Conservation (phyloP, 1,284 basidiomycete genomes). For the Filobasidium uniguttulatum region DNA sequence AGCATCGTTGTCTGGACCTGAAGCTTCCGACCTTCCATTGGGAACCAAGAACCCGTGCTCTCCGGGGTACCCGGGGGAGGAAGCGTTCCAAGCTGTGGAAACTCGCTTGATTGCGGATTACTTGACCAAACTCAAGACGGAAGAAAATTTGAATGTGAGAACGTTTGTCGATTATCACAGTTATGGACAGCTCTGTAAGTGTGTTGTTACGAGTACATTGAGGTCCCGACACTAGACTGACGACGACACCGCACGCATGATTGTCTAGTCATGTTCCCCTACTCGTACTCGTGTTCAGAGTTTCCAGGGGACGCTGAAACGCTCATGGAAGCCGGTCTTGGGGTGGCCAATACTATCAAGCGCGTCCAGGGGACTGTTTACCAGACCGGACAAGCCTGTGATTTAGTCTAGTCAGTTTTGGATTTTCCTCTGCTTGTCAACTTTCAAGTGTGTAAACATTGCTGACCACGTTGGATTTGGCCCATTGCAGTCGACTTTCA, state of each 20-base stretch:
- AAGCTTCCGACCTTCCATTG: no score
- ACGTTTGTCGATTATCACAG: conserved; percentile 62
- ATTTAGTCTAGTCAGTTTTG: conserved; percentile 47
- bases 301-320: conserved; percentile 65
- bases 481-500: conserved; percentile 39
- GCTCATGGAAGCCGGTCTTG: conserved; percentile 60
- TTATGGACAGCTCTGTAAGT: conserved; percentile 68
- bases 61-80: conserved; percentile 56
- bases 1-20: no score
- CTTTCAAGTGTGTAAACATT: neutral
- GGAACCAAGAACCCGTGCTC: conserved; percentile 49
- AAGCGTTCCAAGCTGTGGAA: conserved; percentile 62
- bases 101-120: conserved; percentile 60
- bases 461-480: neutral
- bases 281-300: conserved; percentile 55
- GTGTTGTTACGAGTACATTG: no score
- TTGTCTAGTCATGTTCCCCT: conserved; percentile 47
- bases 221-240: neutral
- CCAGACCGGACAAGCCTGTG: conserved; percentile 53
- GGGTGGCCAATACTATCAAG: conserved; percentile 52
- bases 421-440: no score
- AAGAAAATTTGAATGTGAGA: conserved; percentile 36
- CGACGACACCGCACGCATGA: neutral
- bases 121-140: conserved; percentile 42
- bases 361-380: conserved; percentile 45